Evolutionary conservation across 805 yeast species (phyloP).

Genomic region (Candida vartiovaarae): DNA sequence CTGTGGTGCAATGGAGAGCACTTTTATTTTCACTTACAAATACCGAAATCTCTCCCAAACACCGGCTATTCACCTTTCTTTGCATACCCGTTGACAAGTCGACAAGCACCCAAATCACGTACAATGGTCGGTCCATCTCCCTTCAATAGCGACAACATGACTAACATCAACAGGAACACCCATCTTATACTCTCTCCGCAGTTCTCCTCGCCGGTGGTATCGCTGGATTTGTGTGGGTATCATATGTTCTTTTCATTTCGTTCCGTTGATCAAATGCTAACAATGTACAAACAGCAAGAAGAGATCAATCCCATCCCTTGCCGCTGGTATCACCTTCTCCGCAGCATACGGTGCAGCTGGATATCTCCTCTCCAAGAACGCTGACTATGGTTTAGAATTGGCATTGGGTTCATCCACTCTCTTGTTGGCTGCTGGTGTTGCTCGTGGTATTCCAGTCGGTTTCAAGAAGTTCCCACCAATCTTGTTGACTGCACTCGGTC

Average conservation of each 20-base stretch:
- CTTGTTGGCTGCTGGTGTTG: conserved; percentile 64
- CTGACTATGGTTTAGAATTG: conserved; percentile 73
- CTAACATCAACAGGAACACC: conserved; percentile 50
- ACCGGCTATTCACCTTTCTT: too few species aligned
- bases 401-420: conserved; percentile 68
- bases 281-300: conserved; percentile 11
- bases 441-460: conserved; percentile 52
- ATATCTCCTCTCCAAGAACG: conserved; percentile 63
- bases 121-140: too few species aligned
- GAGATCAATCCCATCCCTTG: conserved; percentile 71
- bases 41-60: too few species aligned
- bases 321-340: conserved; percentile 65
- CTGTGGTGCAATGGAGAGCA: too few species aligned
- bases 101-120: too few species aligned
- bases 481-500: conserved; percentile 54
- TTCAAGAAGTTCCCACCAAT: conserved; percentile 75
- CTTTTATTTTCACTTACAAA: too few species aligned
- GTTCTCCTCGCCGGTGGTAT: conserved; percentile 64
- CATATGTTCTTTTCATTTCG: not conserved
- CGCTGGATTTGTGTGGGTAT: conserved; percentile 50
- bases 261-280: not conserved
- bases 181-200: conserved; percentile 64
- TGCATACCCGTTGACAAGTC: too few species aligned
- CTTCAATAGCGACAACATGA: too few species aligned
- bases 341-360: conserved; percentile 63